These are phyloP conservation scores for Calonectria montana DNA, from an alignment of 2,329 filamentous ascomycete genomes.

Conservation along the genomic window DNA sequence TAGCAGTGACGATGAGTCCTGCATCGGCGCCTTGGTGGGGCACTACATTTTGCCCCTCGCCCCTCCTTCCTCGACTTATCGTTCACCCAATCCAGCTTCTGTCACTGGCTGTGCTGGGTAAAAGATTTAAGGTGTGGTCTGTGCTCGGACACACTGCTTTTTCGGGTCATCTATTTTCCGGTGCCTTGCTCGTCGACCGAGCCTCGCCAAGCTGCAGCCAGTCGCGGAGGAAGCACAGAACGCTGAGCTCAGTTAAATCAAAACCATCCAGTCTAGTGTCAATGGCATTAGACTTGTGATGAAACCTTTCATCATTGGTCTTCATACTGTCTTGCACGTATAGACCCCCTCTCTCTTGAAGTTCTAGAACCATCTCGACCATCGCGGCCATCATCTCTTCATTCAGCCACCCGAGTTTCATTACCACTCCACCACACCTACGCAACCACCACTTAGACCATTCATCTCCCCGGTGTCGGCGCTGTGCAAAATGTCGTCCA, in stretches of 20 bases:
- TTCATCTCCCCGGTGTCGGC: not conserved
- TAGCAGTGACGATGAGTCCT: conserved; percentile 40
- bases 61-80: conserved; percentile 32
- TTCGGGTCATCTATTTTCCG: conserved; percentile 41
- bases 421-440: not conserved
- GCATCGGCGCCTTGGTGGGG: conserved; percentile 45
- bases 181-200: not conserved
- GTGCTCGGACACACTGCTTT: conserved; percentile 32
- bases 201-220: conserved; percentile 15
- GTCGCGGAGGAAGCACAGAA: not conserved
- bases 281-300: conserved; percentile 4
- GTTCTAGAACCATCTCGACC: not conserved
- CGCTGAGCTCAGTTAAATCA: not conserved
- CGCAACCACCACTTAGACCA: conserved; percentile 2
- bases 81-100: conserved; percentile 30
- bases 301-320: not conserved
- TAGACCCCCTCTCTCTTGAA: not conserved
- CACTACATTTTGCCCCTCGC: conserved; percentile 43
- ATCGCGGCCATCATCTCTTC: not conserved
- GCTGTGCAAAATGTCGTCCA: conserved; percentile 47
- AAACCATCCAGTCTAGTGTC: not conserved
- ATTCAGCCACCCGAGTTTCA: not conserved
- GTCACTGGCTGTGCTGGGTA: conserved; percentile 24
- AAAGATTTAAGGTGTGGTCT: conserved; percentile 50
- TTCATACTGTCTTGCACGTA: not conserved